These are phyloP conservation scores for Daldinia loculata DNA, from an alignment of 495 filamentous ascomycete genomes.

Conservation along the genomic window DNA sequence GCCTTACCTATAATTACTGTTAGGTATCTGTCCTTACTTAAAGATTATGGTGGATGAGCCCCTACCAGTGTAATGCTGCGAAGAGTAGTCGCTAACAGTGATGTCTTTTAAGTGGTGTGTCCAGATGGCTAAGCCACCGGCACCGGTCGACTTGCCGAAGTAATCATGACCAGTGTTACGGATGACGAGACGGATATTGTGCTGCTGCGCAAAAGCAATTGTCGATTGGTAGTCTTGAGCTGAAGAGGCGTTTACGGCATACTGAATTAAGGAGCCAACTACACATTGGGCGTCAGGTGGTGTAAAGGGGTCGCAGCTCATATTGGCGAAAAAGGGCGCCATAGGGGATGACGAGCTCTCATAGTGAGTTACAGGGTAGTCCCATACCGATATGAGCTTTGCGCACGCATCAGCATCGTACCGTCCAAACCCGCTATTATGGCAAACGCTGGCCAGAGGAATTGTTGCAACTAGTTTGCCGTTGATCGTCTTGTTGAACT, in stretches of 20 bases:
- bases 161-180: slow-evolving; percentile 69
- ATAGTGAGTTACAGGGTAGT: slow-evolving; percentile 46
- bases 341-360: slow-evolving; percentile 51
- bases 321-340: slow-evolving; percentile 55
- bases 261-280: slow-evolving; percentile 66
- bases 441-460: slow-evolving; percentile 56
- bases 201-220: slow-evolving; percentile 56
- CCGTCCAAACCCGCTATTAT: slow-evolving; percentile 36
- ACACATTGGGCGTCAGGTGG: slow-evolving; percentile 54
- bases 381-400: slow-evolving; percentile 22
- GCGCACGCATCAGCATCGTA: slow-evolving; percentile 34
- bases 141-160: slow-evolving; percentile 62
- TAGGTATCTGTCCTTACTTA: slow-evolving; percentile 51
- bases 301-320: slow-evolving; percentile 61
- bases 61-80: no score
- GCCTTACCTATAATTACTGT: slow-evolving; percentile 49
- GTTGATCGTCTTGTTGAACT: slow-evolving; percentile 54
- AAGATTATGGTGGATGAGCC: slow-evolving; percentile 48
- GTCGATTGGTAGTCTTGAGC: slow-evolving; percentile 54
- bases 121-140: slow-evolving; percentile 61
- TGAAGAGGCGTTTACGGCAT: slow-evolving; percentile 59
- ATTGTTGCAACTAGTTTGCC: slow-evolving; percentile 58
- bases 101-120: slow-evolving; percentile 59
- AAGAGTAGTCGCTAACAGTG: no score
- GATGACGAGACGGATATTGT: slow-evolving; percentile 59